These are phyloP conservation scores for Solanum chmielewskii DNA, from an alignment of 257 asterid genomes.

Conservation along the genomic window DNA sequence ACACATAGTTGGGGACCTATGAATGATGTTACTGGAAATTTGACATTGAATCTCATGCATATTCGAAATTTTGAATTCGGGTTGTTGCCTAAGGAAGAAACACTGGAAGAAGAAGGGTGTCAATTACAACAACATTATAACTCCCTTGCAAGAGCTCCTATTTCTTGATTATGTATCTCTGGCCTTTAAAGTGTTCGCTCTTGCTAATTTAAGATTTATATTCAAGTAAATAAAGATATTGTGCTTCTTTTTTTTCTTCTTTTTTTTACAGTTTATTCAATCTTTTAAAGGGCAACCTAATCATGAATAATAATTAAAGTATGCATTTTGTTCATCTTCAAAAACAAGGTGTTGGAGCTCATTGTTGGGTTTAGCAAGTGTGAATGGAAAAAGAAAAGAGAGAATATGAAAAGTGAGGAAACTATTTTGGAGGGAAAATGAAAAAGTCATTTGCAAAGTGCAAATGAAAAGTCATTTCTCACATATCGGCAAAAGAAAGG, in stretches of 20 bases:
- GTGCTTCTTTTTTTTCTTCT: no score
- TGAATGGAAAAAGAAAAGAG: no score
- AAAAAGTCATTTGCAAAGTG: no score
- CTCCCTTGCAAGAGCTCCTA: constrained; percentile 6
- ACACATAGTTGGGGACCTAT: constrained; percentile 7
- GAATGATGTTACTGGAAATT: constrained; percentile 4
- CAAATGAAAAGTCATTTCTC: no score
- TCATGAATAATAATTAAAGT: background rate
- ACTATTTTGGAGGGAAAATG: no score
- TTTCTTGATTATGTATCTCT: background rate
- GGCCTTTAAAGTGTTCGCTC: background rate
- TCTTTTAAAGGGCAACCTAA: background rate
- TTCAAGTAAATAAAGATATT: background rate
- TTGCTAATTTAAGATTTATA: background rate
- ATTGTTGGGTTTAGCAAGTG: no score
- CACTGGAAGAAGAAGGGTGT: constrained; percentile 4
- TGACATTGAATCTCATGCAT: constrained; percentile 50
- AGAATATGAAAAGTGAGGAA: no score
- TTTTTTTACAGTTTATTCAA: no score
- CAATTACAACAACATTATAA: constrained; percentile 15
- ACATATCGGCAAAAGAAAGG: no score
- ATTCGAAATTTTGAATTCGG: constrained; percentile 24
- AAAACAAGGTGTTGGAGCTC: no score
- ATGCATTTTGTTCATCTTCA: background rate
- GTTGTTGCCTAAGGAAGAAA: constrained; percentile 8